phyloP scores from a whole-genome alignment of 306 rosid genomes.

The Dicorynia guianensis region DNA sequence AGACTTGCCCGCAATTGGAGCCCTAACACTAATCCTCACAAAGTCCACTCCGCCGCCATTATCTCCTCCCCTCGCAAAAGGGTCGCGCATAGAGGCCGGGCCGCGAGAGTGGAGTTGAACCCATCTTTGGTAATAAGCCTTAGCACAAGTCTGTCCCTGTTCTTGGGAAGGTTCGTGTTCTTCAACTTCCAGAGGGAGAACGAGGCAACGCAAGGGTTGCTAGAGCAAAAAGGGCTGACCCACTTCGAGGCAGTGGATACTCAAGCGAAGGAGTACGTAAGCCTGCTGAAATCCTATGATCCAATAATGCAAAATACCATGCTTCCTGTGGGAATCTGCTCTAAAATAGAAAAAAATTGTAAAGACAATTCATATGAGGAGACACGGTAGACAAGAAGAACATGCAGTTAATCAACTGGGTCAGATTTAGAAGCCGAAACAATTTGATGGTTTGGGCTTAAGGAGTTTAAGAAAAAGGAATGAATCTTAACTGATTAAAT shows the following conservation, averaged over 20 bases:
- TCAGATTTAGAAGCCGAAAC: no score
- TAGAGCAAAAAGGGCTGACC: slow-evolving; percentile 88
- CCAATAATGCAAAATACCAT: no score
- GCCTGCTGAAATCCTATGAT: slow-evolving; percentile 89
- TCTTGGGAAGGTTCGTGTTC: slow-evolving; percentile 94
- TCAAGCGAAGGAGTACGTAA: slow-evolving; percentile 90
- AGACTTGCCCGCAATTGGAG: no score
- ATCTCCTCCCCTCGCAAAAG: slow-evolving; percentile 29
- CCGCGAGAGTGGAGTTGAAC: slow-evolving; percentile 75
- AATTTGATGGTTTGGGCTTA: no score
- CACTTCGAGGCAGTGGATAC: slow-evolving; percentile 94
- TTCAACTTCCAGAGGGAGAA: slow-evolving; percentile 99
- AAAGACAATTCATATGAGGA: no score
- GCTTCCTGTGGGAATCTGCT: no score
- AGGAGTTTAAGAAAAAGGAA: no score
- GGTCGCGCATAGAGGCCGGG: neutral
- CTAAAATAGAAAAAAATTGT: no score
- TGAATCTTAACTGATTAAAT: no score
- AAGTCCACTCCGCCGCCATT: slow-evolving; percentile 24
- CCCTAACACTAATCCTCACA: no score
- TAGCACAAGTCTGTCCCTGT: slow-evolving; percentile 90
- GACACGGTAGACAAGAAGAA: no score
- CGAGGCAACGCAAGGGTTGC: slow-evolving; percentile 87
- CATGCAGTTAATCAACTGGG: no score
- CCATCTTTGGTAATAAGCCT: slow-evolving; percentile 84